These are phyloP conservation scores for Ramalina intermedia DNA, from an alignment of 495 filamentous ascomycete species.

Conservation along the genomic window DNA sequence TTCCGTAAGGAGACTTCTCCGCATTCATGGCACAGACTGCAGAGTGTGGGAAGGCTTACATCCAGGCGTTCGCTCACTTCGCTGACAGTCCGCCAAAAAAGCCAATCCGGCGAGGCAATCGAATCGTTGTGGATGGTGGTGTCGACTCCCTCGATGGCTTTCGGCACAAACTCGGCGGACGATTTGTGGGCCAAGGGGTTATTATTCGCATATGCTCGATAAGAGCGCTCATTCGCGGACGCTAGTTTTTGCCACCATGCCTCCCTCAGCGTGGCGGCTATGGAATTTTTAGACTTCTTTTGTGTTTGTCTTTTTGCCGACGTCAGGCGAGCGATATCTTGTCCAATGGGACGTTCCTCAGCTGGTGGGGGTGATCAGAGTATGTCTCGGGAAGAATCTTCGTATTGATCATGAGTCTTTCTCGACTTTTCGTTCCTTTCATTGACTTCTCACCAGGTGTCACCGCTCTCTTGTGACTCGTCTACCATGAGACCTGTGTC, in stretches of 20 bases:
- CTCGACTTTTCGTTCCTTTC: background rate
- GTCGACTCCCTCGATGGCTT: too few relatives aligned
- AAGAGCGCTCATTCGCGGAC: background rate
- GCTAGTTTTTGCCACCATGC: background rate
- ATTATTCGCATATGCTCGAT: constrained; percentile 3
- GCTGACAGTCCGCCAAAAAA: too few relatives aligned
- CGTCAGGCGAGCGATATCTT: background rate
- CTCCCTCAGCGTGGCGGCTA: background rate
- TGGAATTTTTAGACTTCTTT: background rate
- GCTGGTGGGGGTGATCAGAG: too few relatives aligned
- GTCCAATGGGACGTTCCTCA: background rate
- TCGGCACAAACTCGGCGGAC: too few relatives aligned
- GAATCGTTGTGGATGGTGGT: too few relatives aligned
- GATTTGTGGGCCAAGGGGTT: too few relatives aligned
- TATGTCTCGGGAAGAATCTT: background rate
- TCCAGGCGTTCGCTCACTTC: too few relatives aligned
- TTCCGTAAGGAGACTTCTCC: too few relatives aligned
- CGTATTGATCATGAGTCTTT: background rate
- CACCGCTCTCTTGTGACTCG: background rate
- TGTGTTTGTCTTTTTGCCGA: background rate
- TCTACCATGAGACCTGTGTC: background rate
- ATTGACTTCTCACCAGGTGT: background rate
- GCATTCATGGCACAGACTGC: too few relatives aligned
- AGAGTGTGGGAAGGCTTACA: too few relatives aligned
- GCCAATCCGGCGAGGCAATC: too few relatives aligned